Evolutionary conservation across 306 rosid genomes (phyloP), one percentile per base, ranked within the genome.

Genomic region (Vicia faba): DNA sequence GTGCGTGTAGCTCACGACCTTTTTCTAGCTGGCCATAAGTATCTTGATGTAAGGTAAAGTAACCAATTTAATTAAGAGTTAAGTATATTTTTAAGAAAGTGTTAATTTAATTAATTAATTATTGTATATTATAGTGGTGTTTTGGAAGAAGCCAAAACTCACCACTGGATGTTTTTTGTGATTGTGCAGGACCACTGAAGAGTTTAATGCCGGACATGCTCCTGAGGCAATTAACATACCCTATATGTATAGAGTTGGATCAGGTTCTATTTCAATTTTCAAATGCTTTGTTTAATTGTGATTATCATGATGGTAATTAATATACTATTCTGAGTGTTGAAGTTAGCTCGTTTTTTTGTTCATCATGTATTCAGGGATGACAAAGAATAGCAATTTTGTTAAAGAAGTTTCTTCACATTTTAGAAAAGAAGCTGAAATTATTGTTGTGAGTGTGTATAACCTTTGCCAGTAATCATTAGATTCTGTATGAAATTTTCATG

Each of bases 1-100:
- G 91, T 93, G 62, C 96, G 95, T 19, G 87, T 90, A 12, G 99
- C 97, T 1, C 81, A 78, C 28, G 97, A 90, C 67, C 96, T 93
- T 70, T 80, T 83, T 73, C 95, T 81, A n/a, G 99, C 99, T 45
- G 97, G 99, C 12, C 92, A 90, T 61, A 82, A 84, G 8, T 93
- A 83, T 77, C 82, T 93, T 78, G 99, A 90, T 70, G 97, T 93
- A n/a, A 89, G 97, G 97, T 82, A 26, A 64, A 38, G 4, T 61
- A 60, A 60, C 28, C 3, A 58, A 58, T 8, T 31, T 31, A 31
- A 14, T 58, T 10, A 51, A 20, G 25, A 49, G 2, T 49, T 16
- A 18, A 20, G 1, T 51, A 3, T 7, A 11, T 8, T 16, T 5
- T 31, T 29, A 29, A 29, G 36, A 1, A 33, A 7, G 38, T 33